Percentiles rank a stretch among this genome's conserved stretches.
These are phyloP conservation scores for Globisporangium uncinulatum DNA, from an alignment of 352 stramenopile genomes.

Conservation along the genomic window DNA sequence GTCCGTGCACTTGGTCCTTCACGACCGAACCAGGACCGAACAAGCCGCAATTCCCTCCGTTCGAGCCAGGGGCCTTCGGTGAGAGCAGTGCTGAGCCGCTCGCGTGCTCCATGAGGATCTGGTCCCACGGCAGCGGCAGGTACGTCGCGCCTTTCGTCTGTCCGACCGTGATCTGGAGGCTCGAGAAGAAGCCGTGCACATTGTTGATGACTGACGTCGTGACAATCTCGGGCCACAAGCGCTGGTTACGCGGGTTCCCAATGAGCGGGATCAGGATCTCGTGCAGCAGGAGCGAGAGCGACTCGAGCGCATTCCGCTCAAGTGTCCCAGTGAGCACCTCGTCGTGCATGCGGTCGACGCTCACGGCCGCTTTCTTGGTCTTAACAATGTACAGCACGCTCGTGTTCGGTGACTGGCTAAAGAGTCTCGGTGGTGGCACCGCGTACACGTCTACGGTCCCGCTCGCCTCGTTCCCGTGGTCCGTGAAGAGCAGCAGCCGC, in stretches of 20 bases:
- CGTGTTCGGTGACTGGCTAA: constrained; percentile 14
- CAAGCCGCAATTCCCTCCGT: background rate
- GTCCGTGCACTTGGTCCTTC: constrained; percentile 80
- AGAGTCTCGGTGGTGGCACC: constrained; percentile 44
- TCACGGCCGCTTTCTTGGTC: constrained; percentile 56
- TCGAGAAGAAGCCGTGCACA: constrained; percentile 75
- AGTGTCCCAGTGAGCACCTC: constrained; percentile 72
- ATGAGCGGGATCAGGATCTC: constrained; percentile 74
- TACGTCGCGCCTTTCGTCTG: constrained; percentile 80
- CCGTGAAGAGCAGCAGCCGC: constrained; percentile 62
- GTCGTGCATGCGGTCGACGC: constrained; percentile 49
- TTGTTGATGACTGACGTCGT: constrained; percentile 73
- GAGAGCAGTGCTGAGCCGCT: constrained; percentile 18
- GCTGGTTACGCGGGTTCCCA: constrained; percentile 74
- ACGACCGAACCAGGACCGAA: constrained; percentile 17
- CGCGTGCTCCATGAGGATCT: constrained; percentile 51
- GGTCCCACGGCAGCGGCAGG: constrained; percentile 80
- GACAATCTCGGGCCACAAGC: constrained; percentile 77
- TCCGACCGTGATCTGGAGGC: constrained; percentile 84
- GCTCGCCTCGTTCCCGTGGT: constrained; percentile 52
- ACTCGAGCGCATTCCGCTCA: constrained; percentile 72
- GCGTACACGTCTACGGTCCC: constrained; percentile 56
- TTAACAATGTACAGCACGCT: constrained; percentile 78
- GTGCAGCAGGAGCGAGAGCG: constrained; percentile 60
- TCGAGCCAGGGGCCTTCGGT: background rate